These are phyloP conservation scores for Salvia rosmarinus DNA, from an alignment of 257 asterid genomes.

Conservation along the genomic window DNA sequence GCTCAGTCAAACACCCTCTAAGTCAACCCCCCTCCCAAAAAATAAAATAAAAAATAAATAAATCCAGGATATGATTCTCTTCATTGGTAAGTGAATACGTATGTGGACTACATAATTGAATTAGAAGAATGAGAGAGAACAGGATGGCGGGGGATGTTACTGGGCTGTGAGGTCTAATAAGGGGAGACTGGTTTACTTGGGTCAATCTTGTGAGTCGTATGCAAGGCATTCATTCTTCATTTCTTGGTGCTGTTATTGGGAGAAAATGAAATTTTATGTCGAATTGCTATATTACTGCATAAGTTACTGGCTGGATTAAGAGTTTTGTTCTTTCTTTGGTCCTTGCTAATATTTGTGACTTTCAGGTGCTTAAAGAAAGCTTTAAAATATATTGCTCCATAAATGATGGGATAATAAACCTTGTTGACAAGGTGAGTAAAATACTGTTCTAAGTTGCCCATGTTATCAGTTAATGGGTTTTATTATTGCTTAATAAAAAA, in stretches of 20 bases:
- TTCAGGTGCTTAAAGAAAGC: conserved; percentile 98
- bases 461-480: conserved; percentile 6
- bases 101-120: background rate
- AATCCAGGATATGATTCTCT: conserved; percentile 12
- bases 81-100: conserved; percentile 10
- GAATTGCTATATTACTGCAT: conserved; percentile 7
- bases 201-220: background rate
- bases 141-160: background rate
- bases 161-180: background rate
- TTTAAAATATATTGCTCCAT: conserved; percentile 92
- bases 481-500: conserved; percentile 22
- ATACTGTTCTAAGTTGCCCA: conserved; percentile 8
- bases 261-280: background rate
- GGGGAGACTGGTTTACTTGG: background rate
- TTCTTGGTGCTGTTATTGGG: background rate
- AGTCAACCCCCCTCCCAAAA: background rate
- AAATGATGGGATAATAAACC: conserved; percentile 97
- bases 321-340: conserved; percentile 3
- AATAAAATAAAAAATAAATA: too few species aligned
- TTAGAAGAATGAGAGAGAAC: conserved; percentile 8
- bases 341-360: conserved; percentile 28
- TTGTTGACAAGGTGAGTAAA: conserved; percentile 88
- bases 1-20: too few species aligned
- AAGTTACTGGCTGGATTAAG: background rate
- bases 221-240: background rate